Base-by-base conservation (phyloP, 148 eudicot genomes). In the Rhododendron vialii region DNA sequence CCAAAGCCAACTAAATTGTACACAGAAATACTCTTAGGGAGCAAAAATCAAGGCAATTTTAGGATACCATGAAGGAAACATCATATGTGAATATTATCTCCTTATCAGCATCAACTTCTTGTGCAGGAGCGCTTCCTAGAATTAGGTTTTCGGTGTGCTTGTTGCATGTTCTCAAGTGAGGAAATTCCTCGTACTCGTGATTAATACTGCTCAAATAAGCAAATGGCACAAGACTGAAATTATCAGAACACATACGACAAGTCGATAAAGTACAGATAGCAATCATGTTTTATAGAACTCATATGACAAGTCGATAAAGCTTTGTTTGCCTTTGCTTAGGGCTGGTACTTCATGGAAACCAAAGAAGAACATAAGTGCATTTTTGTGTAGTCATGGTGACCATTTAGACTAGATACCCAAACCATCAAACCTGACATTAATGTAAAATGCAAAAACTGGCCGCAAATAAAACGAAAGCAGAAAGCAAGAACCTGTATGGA, bases 401-500 rank as follows among this genome's bases (percentile, higher is more conserved):
- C 9, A 22, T 22, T 18, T 59, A 59, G 10, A 59, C 10, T 59
- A 59, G n/a, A 59, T 59, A 59, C 67, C 67, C 67, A 59, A 22
- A 20, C 67, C 67, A 24, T 61, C 67, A 61, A 61, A 61, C 24
- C 48, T 81, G 50, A 63, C 50, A 82, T 33, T 36, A 83, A 81
- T 2, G 50, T 45, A 5, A 57, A 78, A 26, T 50, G 4, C 6
- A 48, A 80, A 86, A 65, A 14, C 53, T 0, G 50, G 61, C 5
- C 38, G 50, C 74, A 86, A 18, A 73, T 48, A 13, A 50, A 14
- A 71, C 28, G 10, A 9, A 53, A 59, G 74, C 43, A 71, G 55
- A 61, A 89, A 83, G 85, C 75, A 73, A 79, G 45, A 81, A 92
- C 94, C 94, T 92, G 92, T 80, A 85, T 53, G 94, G 92, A 78